Percentiles rank a stretch among this genome's conserved stretches.
Evolutionary conservation across 2,329 filamentous ascomycete species (phyloP).

Genomic region (Penicillium sp.): DNA sequence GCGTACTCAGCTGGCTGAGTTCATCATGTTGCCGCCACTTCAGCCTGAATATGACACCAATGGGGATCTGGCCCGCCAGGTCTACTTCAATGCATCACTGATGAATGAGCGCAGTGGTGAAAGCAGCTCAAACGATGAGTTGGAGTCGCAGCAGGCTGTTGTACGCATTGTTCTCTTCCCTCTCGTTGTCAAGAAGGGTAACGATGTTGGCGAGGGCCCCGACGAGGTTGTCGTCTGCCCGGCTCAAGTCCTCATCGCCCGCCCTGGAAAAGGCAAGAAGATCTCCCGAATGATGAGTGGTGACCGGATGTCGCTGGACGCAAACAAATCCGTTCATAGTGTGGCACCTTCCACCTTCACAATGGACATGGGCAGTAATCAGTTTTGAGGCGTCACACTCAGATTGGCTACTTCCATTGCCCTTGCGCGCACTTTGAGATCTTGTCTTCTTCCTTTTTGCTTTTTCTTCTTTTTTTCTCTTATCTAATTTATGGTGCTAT

Average conservation of each 20-base stretch:
- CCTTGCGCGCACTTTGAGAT: not conserved
- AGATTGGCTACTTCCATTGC: conserved; percentile 16
- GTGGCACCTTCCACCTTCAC: conserved; percentile 44
- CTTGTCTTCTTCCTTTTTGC: conserved; percentile 1
- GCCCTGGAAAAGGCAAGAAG: conserved; percentile 46
- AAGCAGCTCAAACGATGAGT: conserved; percentile 70
- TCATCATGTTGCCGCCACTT: conserved; percentile 95
- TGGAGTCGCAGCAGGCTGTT: conserved; percentile 72
- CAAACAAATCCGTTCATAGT: conserved; percentile 41
- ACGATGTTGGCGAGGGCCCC: conserved; percentile 81
- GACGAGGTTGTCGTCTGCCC: conserved; percentile 95
- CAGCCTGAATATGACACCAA: conserved; percentile 94
- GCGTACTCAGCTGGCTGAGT: conserved; percentile 94
- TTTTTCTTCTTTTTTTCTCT: conserved; percentile 4
- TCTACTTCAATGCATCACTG: conserved; percentile 85
- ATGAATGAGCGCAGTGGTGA: conserved; percentile 90
- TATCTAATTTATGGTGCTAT: conserved; percentile 9
- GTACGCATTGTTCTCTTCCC: conserved; percentile 95
- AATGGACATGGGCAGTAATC: conserved; percentile 43
- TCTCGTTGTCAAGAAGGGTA: conserved; percentile 91
- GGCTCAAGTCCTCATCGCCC: conserved; percentile 83
- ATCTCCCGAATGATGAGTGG: conserved; percentile 40
- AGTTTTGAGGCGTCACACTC: conserved; percentile 47
- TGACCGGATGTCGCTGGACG: conserved; percentile 45
- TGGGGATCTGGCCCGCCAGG: conserved; percentile 82